Base-by-base conservation (phyloP, 1,284 basidiomycete species). In the Mycosarcoma mackinlayi region DNA sequence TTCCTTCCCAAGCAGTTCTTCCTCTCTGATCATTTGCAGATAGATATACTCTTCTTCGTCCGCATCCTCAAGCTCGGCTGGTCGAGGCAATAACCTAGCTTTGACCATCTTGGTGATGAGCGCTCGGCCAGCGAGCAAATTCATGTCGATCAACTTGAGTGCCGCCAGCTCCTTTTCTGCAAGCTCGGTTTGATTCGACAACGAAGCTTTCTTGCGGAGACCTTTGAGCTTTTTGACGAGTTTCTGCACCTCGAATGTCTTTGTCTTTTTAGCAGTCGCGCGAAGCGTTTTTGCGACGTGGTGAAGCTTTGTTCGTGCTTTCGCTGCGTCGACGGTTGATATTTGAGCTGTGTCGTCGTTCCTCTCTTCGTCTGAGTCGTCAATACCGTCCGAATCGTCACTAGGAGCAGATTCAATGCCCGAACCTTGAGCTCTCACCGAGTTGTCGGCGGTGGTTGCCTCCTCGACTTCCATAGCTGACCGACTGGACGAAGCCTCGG, bases 161-260 rank as follows among this genome's bases (percentile, higher is more conserved):
- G 86, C 83, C n/a, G 86, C 84, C 10, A 94, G 83, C 80, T 94
- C 89, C 6, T 82, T 84, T 80, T 91, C 92, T 6, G 53, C 53
- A 0, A 54, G 34, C 3, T 24, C 9, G 8, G 60, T 53, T 37
- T 64, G 60, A 1, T 51, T 42, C 3, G 61, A 27, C 23, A 90
- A 83, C 35, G 46, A 50, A 3, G 33, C 1, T 28, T 59, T 71
- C 54, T 70, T 84, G 60, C 86, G 85, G 55, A 90, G 81, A 45
- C 86, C 86, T 83, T 91, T 94, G 58, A 94, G 84, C 84, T 89
- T 90, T 85, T 93, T 94, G 51, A 94, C 88, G 14, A 91, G 83
- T 78, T 91, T 91, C 83, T 91, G 91, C 0, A 88, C 87, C 84
- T 96, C 94, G 70, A 92, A 92, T 0, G 88, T 85, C 82, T 89